Conservation (phyloP, 2,329 filamentous ascomycete genomes). For the Lasiodiplodia sp. region DNA sequence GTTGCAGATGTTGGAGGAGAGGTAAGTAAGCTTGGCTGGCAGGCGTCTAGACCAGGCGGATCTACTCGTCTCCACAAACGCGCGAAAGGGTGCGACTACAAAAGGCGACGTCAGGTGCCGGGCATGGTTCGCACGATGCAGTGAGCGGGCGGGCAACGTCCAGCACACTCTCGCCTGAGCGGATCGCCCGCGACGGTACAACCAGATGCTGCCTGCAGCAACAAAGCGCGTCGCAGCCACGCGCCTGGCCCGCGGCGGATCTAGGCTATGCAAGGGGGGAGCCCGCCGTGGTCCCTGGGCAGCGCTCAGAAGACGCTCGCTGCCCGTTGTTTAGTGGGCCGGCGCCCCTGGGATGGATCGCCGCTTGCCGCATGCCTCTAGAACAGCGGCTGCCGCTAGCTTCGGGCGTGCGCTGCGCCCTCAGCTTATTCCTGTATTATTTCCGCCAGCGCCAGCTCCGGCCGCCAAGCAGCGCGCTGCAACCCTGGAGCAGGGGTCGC, state of each 20-base stretch:
- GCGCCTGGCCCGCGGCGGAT: background rate
- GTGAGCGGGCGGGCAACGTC: background rate
- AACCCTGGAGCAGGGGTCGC: slow-evolving; percentile 9
- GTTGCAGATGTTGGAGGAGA: slow-evolving; percentile 16
- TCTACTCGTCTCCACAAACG: slow-evolving; percentile 26
- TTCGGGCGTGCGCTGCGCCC: background rate
- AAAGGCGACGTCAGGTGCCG: slow-evolving; percentile 24
- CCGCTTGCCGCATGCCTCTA: slow-evolving; percentile 7
- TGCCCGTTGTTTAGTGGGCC: slow-evolving; percentile 1
- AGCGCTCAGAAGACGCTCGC: background rate
- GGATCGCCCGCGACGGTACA: slow-evolving; percentile 14
- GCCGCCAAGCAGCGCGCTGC: slow-evolving; percentile 3
- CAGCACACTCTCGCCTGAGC: slow-evolving; percentile 5
- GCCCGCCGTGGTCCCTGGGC: background rate
- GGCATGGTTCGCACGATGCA: background rate
- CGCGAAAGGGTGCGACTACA: slow-evolving; percentile 1
- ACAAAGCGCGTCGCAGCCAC: slow-evolving; percentile 1
- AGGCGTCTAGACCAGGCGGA: slow-evolving; percentile 23
- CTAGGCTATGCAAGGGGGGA: background rate
- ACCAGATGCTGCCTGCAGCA: slow-evolving; percentile 4
- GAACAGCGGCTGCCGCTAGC: slow-evolving; percentile 11
- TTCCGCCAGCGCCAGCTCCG: background rate
- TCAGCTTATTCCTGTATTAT: slow-evolving; percentile 3
- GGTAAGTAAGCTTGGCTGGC: slow-evolving; percentile 21
- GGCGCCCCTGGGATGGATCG: slow-evolving; percentile 9